Evolutionary conservation across 225 moss, liverwort and hornwort genomes (phyloP).

Genomic region (Pleurozium schreberi): DNA sequence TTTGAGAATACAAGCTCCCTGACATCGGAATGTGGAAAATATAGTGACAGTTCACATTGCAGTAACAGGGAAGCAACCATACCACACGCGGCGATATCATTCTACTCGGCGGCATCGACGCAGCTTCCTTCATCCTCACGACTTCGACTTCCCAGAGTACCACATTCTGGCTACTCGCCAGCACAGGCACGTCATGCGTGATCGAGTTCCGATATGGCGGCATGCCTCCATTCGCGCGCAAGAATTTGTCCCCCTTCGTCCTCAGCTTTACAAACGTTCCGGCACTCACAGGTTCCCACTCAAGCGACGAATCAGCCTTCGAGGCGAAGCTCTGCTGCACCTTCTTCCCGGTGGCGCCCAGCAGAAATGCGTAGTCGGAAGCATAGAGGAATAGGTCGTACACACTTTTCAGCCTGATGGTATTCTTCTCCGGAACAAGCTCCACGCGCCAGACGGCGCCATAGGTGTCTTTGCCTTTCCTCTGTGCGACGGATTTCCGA

Average conservation of each 20-base stretch:
- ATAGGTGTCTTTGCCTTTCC: conserved; percentile 6
- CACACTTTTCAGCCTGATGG: conserved; percentile 56
- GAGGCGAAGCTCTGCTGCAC: conserved; percentile 52
- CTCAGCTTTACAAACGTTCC: conserved; percentile 30
- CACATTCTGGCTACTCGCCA: conserved; percentile 33
- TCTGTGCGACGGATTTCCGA: conserved; percentile 38
- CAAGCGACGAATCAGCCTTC: conserved; percentile 45
- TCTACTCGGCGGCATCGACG: not conserved
- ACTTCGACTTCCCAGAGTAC: conserved; percentile 69
- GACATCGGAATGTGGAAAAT: not conserved
- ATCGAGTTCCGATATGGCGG: conserved; percentile 70
- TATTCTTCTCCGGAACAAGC: conserved; percentile 11
- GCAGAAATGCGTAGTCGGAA: conserved; percentile 23
- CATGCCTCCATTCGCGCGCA: conserved; percentile 54
- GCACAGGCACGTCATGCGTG: conserved; percentile 67
- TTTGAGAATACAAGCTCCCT: not conserved
- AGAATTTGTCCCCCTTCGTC: conserved; percentile 34
- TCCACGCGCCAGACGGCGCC: conserved; percentile 70
- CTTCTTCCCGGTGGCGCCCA: conserved; percentile 55
- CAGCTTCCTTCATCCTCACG: conserved; percentile 18
- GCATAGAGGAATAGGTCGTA: conserved; percentile 50
- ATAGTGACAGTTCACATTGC: not conserved
- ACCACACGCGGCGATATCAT: not conserved
- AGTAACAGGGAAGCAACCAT: not conserved
- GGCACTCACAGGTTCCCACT: conserved; percentile 53